Percentiles rank a stretch among this genome's conserved stretches.
Conservation (phyloP, 1,284 basidiomycete genomes). For the Trametes polyzona region DNA sequence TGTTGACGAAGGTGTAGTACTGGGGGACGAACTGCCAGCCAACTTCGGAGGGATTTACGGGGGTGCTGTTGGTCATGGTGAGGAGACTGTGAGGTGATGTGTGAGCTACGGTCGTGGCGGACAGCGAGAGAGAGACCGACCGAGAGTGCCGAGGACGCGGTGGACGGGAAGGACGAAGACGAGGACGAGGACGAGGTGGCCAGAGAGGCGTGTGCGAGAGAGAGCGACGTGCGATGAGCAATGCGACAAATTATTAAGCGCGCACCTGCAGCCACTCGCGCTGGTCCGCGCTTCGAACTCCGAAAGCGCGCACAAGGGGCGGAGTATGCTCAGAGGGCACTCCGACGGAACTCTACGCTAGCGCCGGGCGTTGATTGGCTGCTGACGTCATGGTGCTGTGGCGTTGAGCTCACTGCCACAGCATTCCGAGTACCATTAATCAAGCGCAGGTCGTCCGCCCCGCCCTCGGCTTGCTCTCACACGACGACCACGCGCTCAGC, state of each 20-base stretch:
- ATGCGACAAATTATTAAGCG: conserved; percentile 30
- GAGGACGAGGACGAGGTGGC: conserved; percentile 20
- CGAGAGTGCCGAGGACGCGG: conserved; percentile 22
- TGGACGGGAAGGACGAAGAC: no score
- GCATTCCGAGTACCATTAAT: conserved; percentile 4
- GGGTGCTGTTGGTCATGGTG: conserved; percentile 45
- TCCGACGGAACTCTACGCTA: not conserved
- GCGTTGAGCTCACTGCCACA: conserved; percentile 2
- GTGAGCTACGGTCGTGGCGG: conserved; percentile 22
- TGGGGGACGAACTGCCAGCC: conserved; percentile 98
- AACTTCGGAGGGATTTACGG: conserved; percentile 84
- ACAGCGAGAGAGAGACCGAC: conserved; percentile 11
- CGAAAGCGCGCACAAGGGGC: not conserved
- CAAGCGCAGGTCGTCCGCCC: not conserved
- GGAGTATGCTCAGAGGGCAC: not conserved
- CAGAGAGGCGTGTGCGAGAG: conserved; percentile 21
- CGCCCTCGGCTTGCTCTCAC: not conserved
- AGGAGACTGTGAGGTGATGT: conserved; percentile 23
- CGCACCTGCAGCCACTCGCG: conserved; percentile 24
- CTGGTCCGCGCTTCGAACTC: conserved; percentile 11
- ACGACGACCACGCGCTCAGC: conserved; percentile 14
- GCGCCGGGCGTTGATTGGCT: conserved; percentile 18
- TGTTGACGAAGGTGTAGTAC: conserved; percentile 98
- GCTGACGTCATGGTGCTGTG: conserved; percentile 22
- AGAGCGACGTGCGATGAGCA: conserved; percentile 24